Percentiles rank a stretch among this genome's conserved stretches.
phyloP scores from a whole-genome alignment of 768 basidiomycete species.

The Serendipita indica region DNA sequence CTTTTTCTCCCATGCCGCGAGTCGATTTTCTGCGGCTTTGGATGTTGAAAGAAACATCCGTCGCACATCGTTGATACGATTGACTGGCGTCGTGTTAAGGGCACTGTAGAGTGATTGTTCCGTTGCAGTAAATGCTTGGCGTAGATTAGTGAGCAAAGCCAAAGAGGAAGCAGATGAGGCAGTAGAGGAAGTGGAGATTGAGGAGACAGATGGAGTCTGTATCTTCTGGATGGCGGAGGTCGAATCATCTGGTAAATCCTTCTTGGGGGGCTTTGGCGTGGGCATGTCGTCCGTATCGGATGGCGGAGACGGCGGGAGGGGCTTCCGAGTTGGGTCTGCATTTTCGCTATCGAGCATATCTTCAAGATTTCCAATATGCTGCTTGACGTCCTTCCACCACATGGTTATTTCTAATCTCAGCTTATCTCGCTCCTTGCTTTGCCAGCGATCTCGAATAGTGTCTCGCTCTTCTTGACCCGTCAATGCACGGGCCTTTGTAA shows the following conservation, averaged over 20 bases:
- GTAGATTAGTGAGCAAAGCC: conserved; percentile 33
- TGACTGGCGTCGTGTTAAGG: conserved; percentile 32
- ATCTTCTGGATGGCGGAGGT: conserved; percentile 14
- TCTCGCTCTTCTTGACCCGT: conserved; percentile 14
- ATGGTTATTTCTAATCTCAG: conserved; percentile 44
- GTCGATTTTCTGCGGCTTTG: conserved; percentile 36
- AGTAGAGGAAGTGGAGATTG: conserved; percentile 11
- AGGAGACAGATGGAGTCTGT: conserved; percentile 3
- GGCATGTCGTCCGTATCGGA: background rate
- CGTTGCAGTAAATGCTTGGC: conserved; percentile 40
- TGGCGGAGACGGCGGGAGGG: conserved; percentile 11
- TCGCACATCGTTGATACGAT: conserved; percentile 46
- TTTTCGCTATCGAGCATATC: background rate
- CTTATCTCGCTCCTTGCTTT: conserved; percentile 27
- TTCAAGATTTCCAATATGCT: conserved; percentile 43
- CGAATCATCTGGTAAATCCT: conserved; percentile 14
- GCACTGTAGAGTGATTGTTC: conserved; percentile 47
- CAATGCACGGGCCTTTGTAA: conserved; percentile 22
- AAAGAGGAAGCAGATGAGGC: conserved; percentile 23
- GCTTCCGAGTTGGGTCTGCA: background rate
- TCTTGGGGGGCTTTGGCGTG: conserved; percentile 13
- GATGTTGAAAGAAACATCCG: conserved; percentile 40
- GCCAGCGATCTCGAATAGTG: conserved; percentile 8
- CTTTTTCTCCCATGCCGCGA: conserved; percentile 51
- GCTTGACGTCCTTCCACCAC: conserved; percentile 54